Evolutionary conservation across 2,329 filamentous ascomycete genomes (phyloP), one percentile per base, ranked within the genome.

Genomic region (Colletotrichum brevisporum): DNA sequence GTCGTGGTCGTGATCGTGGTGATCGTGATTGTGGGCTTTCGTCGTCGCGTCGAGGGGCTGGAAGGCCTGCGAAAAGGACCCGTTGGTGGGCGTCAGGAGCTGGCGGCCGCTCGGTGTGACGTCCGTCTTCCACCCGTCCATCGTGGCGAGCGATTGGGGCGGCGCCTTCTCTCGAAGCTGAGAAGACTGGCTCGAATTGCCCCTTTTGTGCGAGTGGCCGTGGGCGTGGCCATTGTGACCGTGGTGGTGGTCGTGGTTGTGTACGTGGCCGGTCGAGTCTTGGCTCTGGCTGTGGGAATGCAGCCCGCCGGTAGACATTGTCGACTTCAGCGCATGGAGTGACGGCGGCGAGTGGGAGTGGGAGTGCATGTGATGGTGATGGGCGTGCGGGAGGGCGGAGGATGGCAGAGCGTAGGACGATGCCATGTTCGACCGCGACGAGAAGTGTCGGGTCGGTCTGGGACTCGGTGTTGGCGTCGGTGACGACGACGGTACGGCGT

Each of bases 341-440:
- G 79, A 78, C 9, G 80, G 75, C 16, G 80, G 78, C 8, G 81
- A 79, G 62, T 79, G 79, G 15, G 80, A 75, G 59, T 82, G 82
- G 6, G 80, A 76, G 72, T 84, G 80, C 53, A 80, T 76, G 68
- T 81, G 77, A 56, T 81, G 81, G 62, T 83, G 79, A 72, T 86
- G 82, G 66, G 81, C 82, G 72, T 84, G 84, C 60, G 84, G 83
- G 53, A 87, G 76, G 47, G 84, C 80, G 43, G 85, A 81, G 43
- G 85, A 82, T n/a, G 87, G 87, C 63, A 89, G 77, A 59, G 83
- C 81, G 75, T 87, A 89, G 24, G 87, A 84, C 45, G 86, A 84
- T 69, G 84, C 82, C 84, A 87, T 87, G 8, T 45, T 57, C 39
- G 50, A 69, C 66, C n/a, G 45, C 55, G 45, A 36, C 31, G 54